phyloP scores from a whole-genome alignment of 345 rosid genomes.

The Populus pruinosa region DNA sequence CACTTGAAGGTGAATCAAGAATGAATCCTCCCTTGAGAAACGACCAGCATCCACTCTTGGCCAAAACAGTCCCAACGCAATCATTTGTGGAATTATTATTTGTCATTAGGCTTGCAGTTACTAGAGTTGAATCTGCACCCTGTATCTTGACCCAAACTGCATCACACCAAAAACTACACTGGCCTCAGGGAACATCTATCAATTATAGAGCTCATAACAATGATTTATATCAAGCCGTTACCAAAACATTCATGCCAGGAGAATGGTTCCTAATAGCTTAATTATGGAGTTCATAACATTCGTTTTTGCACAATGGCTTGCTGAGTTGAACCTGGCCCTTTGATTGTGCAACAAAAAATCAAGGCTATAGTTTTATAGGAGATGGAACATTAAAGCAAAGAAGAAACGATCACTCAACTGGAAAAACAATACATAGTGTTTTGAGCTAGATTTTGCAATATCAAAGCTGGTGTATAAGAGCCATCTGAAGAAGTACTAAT shows the following conservation, averaged over 20 bases:
- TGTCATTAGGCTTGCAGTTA: conserved; percentile 62
- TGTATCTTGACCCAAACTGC: conserved; percentile 69
- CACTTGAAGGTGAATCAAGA: conserved; percentile 47
- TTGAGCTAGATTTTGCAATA: conserved; percentile 46
- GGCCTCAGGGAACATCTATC: background rate
- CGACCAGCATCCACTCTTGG: conserved; percentile 77
- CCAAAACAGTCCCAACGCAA: conserved; percentile 72
- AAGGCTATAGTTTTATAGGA: too few relatives aligned
- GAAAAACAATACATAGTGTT: conserved; percentile 67
- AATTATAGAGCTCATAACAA: background rate
- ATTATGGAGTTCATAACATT: background rate
- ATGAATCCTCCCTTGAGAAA: conserved; percentile 90
- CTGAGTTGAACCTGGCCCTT: background rate
- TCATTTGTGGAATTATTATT: conserved; percentile 31
- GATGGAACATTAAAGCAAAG: background rate
- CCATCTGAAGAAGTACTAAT: conserved; percentile 1
- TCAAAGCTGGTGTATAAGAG: conserved; percentile 46
- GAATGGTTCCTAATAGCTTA: background rate
- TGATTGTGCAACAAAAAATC: too few relatives aligned
- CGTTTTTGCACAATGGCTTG: background rate
- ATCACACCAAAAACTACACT: background rate
- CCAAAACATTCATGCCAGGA: background rate
- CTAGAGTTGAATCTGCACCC: conserved; percentile 42
- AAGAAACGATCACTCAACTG: conserved; percentile 34
- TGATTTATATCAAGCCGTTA: background rate